Percentiles rank a stretch among this genome's conserved stretches.
Evolutionary conservation across 2,329 filamentous ascomycete species (phyloP).

Genomic region (Aspergillus tanneri): DNA sequence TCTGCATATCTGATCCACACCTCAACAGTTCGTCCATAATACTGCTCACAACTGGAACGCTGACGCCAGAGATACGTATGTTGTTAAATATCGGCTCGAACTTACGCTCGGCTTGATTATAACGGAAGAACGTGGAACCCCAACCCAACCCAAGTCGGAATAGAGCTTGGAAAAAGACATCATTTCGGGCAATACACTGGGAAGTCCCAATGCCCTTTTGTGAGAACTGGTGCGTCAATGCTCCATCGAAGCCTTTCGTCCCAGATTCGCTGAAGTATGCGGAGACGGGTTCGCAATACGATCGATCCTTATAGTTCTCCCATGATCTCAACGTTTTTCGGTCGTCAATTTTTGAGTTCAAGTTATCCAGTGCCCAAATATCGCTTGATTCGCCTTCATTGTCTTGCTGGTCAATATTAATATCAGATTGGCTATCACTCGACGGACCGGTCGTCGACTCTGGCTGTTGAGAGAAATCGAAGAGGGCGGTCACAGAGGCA

Average conservation of each 20-base stretch:
- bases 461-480: constrained; percentile 19
- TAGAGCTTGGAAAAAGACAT: constrained; percentile 42
- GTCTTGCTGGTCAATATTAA: constrained; percentile 19
- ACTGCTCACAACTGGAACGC: constrained; percentile 41
- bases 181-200: constrained; percentile 35
- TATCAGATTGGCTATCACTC: constrained; percentile 23
- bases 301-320: constrained; percentile 41
- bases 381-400: constrained; percentile 26
- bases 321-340: constrained; percentile 36
- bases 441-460: constrained; percentile 22
- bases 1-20: constrained; percentile 41
- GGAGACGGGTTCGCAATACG: constrained; percentile 34
- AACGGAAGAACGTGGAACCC: constrained; percentile 46
- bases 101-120: constrained; percentile 33
- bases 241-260: constrained; percentile 41
- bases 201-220: constrained; percentile 22
- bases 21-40: constrained; percentile 32
- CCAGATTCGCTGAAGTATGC: constrained; percentile 48
- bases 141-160: constrained; percentile 46
- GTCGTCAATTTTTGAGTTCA: constrained; percentile 16
- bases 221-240: constrained; percentile 29
- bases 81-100: constrained; percentile 45
- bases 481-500: constrained; percentile 29
- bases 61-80: constrained; percentile 53
- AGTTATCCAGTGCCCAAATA: constrained; percentile 37